These are phyloP conservation scores for Paramecium primaurelia DNA, from an alignment of 73 alveolate species.

Conservation along the genomic window DNA sequence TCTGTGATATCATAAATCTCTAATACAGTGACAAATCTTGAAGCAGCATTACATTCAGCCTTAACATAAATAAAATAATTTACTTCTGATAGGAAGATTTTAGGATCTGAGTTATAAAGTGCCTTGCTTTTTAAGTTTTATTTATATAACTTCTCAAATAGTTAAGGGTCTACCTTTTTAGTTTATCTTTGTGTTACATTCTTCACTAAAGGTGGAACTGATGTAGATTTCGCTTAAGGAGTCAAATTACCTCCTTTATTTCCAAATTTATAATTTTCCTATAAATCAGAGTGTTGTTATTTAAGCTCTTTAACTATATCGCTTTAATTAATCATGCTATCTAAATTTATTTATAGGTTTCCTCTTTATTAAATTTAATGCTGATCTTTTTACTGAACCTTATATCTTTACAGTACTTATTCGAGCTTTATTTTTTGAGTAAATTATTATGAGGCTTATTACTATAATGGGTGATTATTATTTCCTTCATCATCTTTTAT, in stretches of 20 bases:
- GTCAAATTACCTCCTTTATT: background rate
- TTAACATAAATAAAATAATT: background rate
- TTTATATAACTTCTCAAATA: background rate
- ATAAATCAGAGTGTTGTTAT: background rate
- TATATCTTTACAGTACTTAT: background rate
- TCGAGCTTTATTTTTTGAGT: background rate
- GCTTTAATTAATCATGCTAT: background rate
- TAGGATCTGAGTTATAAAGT: background rate
- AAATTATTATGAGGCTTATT: background rate
- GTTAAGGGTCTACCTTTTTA: background rate
- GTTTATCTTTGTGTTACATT: background rate
- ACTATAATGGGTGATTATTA: background rate
- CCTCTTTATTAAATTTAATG: background rate
- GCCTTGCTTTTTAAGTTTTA: background rate
- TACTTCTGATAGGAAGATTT: conserved; percentile 15
- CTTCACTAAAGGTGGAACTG: background rate
- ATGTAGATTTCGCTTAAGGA: background rate
- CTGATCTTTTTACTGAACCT: background rate
- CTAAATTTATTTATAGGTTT: background rate
- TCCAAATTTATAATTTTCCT: conserved; percentile 8
- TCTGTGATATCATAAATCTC: conserved; percentile 50
- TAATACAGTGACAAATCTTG: conserved; percentile 52
- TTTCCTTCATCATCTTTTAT: conserved; percentile 21
- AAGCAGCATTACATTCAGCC: conserved; percentile 57
- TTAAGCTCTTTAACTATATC: conserved; percentile 5